Base-by-base conservation (phyloP, 192 early-diverging fungal species). In the Irineochytrium annulatum region DNA sequence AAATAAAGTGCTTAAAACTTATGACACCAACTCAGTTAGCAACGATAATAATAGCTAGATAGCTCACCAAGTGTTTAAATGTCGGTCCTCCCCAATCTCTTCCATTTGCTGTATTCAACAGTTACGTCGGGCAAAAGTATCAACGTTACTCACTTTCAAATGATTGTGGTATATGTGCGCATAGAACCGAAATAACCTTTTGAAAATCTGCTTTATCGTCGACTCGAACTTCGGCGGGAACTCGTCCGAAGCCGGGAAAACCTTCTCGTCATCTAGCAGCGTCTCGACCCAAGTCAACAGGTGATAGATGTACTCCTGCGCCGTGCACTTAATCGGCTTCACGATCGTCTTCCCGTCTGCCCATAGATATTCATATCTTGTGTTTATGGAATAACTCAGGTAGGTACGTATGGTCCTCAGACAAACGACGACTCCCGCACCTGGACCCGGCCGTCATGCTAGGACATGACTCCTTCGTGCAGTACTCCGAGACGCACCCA, bases 101-200 rank as follows among this genome's bases (percentile, higher is more conserved):
- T 73, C 68, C 63, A 73, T 31, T 73, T 73, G 66, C 70, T 72
- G 27, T 19, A 8, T 6, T 17, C 11, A 24, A 5, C 11, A 6
- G 22, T 17, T 8, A 49, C 37, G 8, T n/a, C 37, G 37, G 11
- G n/a, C 8, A 41, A 41, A 8, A 41, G 11, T n/a, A 8, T 41
- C n/a, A 41, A 8, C n/a, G 11, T 8, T n/a, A 41, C 37, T n/a
- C 2, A 90, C 87, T 57, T 92, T 90, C 59, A 90, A 89, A 65
- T 97, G 95, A 26, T 87, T 79, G 64, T 88, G 81, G 74, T 95
- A 97, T 31, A 97, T 81, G 59, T 97, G 95, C 3, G 92, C 95
- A 66, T 95, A 95, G 27, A 97, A 89, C 5, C 95, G 82, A 63
- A 93, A 87, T 51, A 97, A 80, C 31, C 92, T 82, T 62, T 90